These are phyloP conservation scores for Drechslerella dactyloides DNA, from an alignment of 2,329 filamentous ascomycete genomes.

Conservation along the genomic window DNA sequence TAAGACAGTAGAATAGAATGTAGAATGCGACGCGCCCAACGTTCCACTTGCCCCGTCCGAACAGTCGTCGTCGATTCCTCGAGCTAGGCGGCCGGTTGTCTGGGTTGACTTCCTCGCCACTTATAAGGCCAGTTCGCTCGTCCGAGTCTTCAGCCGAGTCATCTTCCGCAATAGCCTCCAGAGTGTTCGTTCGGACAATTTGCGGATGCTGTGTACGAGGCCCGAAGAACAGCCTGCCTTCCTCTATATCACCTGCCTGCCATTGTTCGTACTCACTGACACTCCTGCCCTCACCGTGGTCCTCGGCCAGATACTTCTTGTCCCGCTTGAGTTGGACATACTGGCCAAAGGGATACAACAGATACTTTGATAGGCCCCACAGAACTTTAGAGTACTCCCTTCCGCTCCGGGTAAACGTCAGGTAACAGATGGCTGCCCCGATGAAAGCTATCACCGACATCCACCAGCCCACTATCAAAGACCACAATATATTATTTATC, in stretches of 20 bases:
- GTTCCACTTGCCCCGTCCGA: conserved; percentile 95
- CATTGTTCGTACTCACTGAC: conserved; percentile 99
- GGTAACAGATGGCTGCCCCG: conserved; percentile 77
- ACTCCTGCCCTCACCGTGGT: conserved; percentile 91
- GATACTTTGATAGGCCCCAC: conserved; percentile 80
- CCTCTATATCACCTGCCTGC: conserved; percentile 96
- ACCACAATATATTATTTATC: conserved; percentile 90
- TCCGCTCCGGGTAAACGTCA: conserved; percentile 78
- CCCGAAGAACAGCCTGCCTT: conserved; percentile 94
- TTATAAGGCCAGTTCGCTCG: conserved; percentile 64
- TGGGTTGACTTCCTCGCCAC: conserved; percentile 59
- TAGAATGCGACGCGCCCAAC: conserved; percentile 95
- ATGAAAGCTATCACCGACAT: conserved; percentile 76
- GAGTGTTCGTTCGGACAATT: conserved; percentile 82
- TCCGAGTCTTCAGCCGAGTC: conserved; percentile 77
- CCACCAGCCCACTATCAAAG: conserved; percentile 94
- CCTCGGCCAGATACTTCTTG: conserved; percentile 91
- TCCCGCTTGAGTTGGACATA: conserved; percentile 93
- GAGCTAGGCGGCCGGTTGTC: conserved; percentile 56
- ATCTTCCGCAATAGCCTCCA: conserved; percentile 86
- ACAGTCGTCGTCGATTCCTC: conserved; percentile 77
- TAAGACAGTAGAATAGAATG: conserved; percentile 89
- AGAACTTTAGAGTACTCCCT: conserved; percentile 84
- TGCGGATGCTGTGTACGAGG: conserved; percentile 77
- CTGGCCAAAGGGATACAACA: conserved; percentile 96